phyloP scores from a whole-genome alignment of 1,284 basidiomycete species.

The Ustilago curta region DNA sequence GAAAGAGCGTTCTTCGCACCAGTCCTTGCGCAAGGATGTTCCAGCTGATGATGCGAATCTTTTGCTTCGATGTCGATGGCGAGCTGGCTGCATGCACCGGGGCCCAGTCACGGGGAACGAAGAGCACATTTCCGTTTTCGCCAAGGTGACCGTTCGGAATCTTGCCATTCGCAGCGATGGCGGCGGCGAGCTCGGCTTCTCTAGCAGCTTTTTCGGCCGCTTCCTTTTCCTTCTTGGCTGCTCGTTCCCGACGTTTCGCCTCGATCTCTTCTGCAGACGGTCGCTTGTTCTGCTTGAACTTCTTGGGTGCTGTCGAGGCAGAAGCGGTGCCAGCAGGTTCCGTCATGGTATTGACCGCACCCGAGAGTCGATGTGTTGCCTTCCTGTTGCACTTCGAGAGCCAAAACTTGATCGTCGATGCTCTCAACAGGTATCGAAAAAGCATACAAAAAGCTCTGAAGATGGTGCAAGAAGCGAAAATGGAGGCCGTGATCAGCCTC shows the following conservation, averaged over 20 bases:
- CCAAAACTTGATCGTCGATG: background rate
- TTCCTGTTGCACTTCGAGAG: background rate
- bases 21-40: conserved; percentile 70
- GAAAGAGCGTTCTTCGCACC: conserved; percentile 70
- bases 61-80: conserved; percentile 4
- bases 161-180: conserved; percentile 47
- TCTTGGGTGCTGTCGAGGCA: conserved; percentile 15
- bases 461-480: background rate
- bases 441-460: conserved; percentile 11
- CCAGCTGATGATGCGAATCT: conserved; percentile 57
- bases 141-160: conserved; percentile 48
- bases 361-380: background rate
- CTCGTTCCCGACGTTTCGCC: conserved; percentile 41
- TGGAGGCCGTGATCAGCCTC: background rate
- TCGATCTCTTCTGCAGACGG: conserved; percentile 52
- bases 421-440: background rate
- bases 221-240: conserved; percentile 54
- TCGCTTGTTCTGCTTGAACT: conserved; percentile 31
- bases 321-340: conserved; percentile 11
- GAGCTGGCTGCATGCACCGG: conserved; percentile 1
- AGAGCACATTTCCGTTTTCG: conserved; percentile 39
- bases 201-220: conserved; percentile 46
- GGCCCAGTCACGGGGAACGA: conserved; percentile 47
- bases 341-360: conserved; percentile 16
- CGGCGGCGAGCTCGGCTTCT: conserved; percentile 43